A percentile compares a stretch with the other conserved stretches of the same genome.
These are phyloP conservation scores for Aspergillus biplanus DNA, from an alignment of 495 filamentous ascomycete species.

Conservation along the genomic window DNA sequence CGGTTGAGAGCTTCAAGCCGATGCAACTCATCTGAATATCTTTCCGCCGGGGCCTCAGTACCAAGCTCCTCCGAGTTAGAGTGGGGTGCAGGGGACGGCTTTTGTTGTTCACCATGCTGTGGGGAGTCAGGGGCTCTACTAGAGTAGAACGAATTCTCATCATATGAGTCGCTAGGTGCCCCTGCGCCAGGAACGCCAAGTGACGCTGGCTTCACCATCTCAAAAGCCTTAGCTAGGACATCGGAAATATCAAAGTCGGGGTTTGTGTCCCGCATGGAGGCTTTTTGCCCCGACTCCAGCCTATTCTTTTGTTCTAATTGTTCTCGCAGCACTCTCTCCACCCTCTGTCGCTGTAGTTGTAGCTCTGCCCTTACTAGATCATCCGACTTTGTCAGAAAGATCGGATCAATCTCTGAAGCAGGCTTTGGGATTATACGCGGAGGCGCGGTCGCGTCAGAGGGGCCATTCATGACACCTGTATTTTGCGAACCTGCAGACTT, in stretches of 20 bases:
- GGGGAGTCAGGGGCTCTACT: conserved; percentile 67
- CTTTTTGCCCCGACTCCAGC: conserved; percentile 56
- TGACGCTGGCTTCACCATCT: conserved; percentile 67
- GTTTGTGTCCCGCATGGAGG: conserved; percentile 59
- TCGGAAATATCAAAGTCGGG: conserved; percentile 76
- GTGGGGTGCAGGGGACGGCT: conserved; percentile 34
- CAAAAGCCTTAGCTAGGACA: conserved; percentile 70
- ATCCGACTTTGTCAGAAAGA: conserved; percentile 83
- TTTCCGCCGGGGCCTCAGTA: conserved; percentile 31
- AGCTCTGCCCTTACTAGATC: conserved; percentile 81
- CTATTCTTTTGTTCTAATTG: conserved; percentile 68
- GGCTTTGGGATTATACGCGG: conserved; percentile 44
- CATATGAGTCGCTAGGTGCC: conserved; percentile 76
- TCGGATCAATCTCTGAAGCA: conserved; percentile 67
- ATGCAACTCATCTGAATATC: conserved; percentile 51
- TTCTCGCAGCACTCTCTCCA: conserved; percentile 77
- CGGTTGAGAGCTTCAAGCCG: conserved; percentile 51
- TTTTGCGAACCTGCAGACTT: conserved; percentile 34
- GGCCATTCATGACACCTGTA: conserved; percentile 34
- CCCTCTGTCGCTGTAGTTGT: conserved; percentile 73
- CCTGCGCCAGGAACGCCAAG: conserved; percentile 54
- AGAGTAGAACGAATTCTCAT: conserved; percentile 95
- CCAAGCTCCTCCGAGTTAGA: conserved; percentile 30
- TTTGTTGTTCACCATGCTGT: conserved; percentile 34
- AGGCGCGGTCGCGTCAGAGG: conserved; percentile 27